Base-by-base conservation (phyloP, 202 grass and related monocot species). In the Carex arenaria region DNA sequence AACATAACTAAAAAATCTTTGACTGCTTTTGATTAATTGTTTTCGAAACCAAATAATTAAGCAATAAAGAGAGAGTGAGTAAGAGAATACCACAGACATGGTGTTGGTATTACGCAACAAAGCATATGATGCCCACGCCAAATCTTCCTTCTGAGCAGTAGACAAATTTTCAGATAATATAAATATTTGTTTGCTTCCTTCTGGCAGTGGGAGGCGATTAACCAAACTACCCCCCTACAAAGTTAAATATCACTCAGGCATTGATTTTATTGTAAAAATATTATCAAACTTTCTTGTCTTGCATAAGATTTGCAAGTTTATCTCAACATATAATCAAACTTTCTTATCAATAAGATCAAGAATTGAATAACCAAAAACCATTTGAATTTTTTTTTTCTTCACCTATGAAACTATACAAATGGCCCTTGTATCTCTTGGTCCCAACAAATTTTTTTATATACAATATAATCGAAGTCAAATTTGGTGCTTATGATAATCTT, bases 41-140 rank as follows among this genome's bases (percentile, higher is more conserved):
- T 40, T 40, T 40, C 38, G 5, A 40, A 51, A 31, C 10, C 15
- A 78, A 77, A 45, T 10, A 56, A 73, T 40, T 14, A 72, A 64
- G 30, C 32, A 82, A 66, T 66, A 15, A 31, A 82, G 18, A 22
- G 61, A 51, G 52, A 23, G 31, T 4, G 6, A 82, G 28, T 28
- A 54, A 74, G 82, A 63, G 12, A 80, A 82, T 93, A 98, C 95
- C 86, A 98, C 89, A 14, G 92, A 93, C 4, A 92, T 90, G 53
- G 90, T 93, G 86, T 98, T 95, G 49, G 93, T 98, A 82, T 88
- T 95, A 55, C 90, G 87, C 51, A 98, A 83, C 70, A 98, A 80
- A 19, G 86, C 93, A 68, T 93, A 98, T 0, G 91, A 95, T n/a
- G 91, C 88, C 95, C 95, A 95, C 4, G 95, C 93, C 80, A 95